Percentiles rank a stretch among this genome's conserved stretches.
Conservation (phyloP, 192 early-diverging fungal species). For the Coemansia sp. region DNA sequence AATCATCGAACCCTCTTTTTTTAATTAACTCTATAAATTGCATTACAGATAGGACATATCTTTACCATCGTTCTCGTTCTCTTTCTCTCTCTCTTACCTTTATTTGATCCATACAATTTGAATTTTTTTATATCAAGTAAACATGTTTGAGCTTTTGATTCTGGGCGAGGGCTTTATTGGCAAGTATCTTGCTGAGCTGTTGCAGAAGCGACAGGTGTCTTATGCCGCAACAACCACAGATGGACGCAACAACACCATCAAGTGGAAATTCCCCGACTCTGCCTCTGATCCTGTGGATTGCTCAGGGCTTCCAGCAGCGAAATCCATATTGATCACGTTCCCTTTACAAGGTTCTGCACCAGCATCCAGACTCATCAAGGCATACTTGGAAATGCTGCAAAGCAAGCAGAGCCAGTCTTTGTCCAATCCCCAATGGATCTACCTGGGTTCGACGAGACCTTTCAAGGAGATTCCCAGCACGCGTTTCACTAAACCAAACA, state of each 20-base stretch:
- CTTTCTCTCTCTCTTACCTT: background rate
- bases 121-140: background rate
- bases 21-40: too few relatives aligned
- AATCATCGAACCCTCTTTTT: too few relatives aligned
- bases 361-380: slow-evolving; percentile 10
- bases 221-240: slow-evolving; percentile 32
- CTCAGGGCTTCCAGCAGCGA: slow-evolving; percentile 19
- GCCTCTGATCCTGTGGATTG: background rate
- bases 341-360: slow-evolving; percentile 21
- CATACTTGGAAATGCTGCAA: slow-evolving; percentile 9
- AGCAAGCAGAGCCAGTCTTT: background rate
- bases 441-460: slow-evolving; percentile 37
- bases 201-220: background rate
- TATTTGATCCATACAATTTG: background rate
- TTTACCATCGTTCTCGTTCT: background rate
- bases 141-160: slow-evolving; percentile 18
- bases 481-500: slow-evolving; percentile 18
- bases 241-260: slow-evolving; percentile 33
- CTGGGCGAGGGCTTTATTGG: slow-evolving; percentile 46
- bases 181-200: slow-evolving; percentile 23
- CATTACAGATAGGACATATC: too few relatives aligned
- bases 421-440: slow-evolving; percentile 23
- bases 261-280: slow-evolving; percentile 17
- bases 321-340: slow-evolving; percentile 32
- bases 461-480: slow-evolving; percentile 44